Percentiles rank a stretch among this genome's conserved stretches.
phyloP scores from a whole-genome alignment of 345 rosid species.

The Bruguiera sexangula region DNA sequence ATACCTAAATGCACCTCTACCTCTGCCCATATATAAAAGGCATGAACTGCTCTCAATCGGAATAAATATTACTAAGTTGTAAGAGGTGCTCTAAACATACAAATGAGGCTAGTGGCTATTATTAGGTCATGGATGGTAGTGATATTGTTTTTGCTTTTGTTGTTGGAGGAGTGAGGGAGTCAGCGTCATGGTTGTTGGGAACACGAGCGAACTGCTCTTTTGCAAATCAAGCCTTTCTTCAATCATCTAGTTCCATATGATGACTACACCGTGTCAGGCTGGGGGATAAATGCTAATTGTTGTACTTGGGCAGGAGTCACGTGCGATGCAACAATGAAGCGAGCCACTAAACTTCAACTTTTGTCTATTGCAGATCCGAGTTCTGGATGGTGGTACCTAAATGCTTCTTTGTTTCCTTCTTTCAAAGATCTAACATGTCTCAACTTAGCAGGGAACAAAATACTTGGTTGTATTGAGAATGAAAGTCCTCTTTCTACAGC shows the following conservation, averaged over 20 bases:
- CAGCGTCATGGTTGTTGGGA: background rate
- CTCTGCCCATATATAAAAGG: too few relatives aligned
- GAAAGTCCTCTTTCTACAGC: background rate
- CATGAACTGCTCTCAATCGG: too few relatives aligned
- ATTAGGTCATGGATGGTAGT: too few relatives aligned
- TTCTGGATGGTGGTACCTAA: background rate
- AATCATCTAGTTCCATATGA: fast-evolving
- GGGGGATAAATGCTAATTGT: slow-evolving; percentile 4
- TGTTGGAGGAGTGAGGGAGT: too few relatives aligned
- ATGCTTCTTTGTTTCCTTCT: slow-evolving; percentile 9
- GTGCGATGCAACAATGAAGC: background rate
- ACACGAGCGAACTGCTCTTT: background rate
- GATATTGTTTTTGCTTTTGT: too few relatives aligned
- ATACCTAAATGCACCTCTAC: too few relatives aligned
- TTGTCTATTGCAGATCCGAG: fast-evolving
- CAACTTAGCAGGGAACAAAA: background rate
- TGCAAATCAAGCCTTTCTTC: background rate
- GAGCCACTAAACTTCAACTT: background rate
- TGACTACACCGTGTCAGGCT: background rate
- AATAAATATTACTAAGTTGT: too few relatives aligned
- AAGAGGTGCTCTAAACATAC: too few relatives aligned
- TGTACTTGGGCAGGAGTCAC: background rate
- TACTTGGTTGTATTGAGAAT: background rate
- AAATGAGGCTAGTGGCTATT: too few relatives aligned
- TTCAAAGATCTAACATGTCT: background rate